Evolutionary conservation across 768 basidiomycete species (phyloP), one percentile per base, ranked within the genome.

Genomic region (Naganishia onofrii): DNA sequence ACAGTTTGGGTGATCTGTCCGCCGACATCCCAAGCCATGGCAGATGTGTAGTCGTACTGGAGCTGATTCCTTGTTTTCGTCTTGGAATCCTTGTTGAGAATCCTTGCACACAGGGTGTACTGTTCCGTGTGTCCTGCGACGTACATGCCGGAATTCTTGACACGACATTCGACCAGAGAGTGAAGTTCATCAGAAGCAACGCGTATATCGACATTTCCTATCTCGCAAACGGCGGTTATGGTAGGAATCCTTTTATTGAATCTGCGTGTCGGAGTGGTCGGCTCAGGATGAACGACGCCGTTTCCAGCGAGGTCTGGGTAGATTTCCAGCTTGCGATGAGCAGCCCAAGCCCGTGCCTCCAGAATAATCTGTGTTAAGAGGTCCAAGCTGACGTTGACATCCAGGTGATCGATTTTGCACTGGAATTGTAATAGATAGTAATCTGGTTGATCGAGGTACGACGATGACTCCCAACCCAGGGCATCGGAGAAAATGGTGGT

Each of bases 391-490:
- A 38, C n/a, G n/a, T 68, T 0, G 3, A 53, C 13, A 53, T 68
- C 1, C 21, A 68, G 21, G 28, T 55, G 52, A 29, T 44, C 28
- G 2, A 44, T 29, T n/a, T 56, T 68, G 54, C 7, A 31, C 42
- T 53, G 52, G n/a, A 56, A n/a, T 31, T 68, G 67, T n/a, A 56
- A 7, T 17, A 68, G 52, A 13, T 44, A 31, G 23, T 68, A 38
- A 42, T 68, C 26, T 15, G 67, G 54, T 44, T 68, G 52, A 31
- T 68, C 67, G 42, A 63, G 23, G 15, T 63, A 63, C 2, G 60
- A 31, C 17, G 67, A 36, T 21, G 38, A 17, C 4, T 34, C 32
- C 67, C 54, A 54, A 34, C 67, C 52, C 17, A 48, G 19, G 19
- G 48, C 5, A 15, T 48, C 56, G 19, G 56, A 57, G 29, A 68